Evolutionary conservation across 805 yeast genomes (phyloP).

Genomic region (Lipomyces oligophaga): DNA sequence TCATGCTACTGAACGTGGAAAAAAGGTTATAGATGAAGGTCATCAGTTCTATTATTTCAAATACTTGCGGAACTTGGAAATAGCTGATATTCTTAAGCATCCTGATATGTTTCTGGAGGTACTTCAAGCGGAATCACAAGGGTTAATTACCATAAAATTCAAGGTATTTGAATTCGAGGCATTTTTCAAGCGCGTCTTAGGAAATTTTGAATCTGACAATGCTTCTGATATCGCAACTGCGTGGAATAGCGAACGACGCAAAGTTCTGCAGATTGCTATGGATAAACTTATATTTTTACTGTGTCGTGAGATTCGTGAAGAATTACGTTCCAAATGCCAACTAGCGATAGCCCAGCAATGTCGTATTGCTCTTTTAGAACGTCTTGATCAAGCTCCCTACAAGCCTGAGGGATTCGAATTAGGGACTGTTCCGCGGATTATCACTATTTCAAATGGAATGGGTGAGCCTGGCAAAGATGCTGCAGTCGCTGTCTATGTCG

Average conservation of each 20-base stretch:
- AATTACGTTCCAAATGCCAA: constrained; percentile 71
- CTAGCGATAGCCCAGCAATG: constrained; percentile 63
- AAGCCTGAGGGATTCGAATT: constrained; percentile 67
- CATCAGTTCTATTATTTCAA: constrained; percentile 86
- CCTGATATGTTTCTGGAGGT: constrained; percentile 86
- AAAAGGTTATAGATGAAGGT: constrained; percentile 67
- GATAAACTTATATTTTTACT: constrained; percentile 63
- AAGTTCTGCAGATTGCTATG: constrained; percentile 63
- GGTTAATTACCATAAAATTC: constrained; percentile 48
- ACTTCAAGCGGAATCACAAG: constrained; percentile 84
- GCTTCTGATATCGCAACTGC: constrained; percentile 63
- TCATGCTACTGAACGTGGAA: constrained; percentile 78
- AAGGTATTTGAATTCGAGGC: constrained; percentile 16
- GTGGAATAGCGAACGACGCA: constrained; percentile 77
- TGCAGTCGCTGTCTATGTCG: constrained; percentile 72
- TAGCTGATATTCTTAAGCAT: constrained; percentile 63
- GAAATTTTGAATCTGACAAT: constrained; percentile 43
- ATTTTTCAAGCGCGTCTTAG: constrained; percentile 40
- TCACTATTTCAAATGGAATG: constrained; percentile 80
- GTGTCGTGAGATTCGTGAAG: constrained; percentile 75
- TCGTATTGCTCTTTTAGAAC: constrained; percentile 62
- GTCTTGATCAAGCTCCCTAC: constrained; percentile 90
- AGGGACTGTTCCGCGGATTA: constrained; percentile 81
- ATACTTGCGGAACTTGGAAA: constrained; percentile 77
- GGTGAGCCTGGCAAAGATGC: constrained; percentile 81